These are phyloP conservation scores for Leccinum obscurum DNA, from an alignment of 768 basidiomycete genomes.

Conservation along the genomic window DNA sequence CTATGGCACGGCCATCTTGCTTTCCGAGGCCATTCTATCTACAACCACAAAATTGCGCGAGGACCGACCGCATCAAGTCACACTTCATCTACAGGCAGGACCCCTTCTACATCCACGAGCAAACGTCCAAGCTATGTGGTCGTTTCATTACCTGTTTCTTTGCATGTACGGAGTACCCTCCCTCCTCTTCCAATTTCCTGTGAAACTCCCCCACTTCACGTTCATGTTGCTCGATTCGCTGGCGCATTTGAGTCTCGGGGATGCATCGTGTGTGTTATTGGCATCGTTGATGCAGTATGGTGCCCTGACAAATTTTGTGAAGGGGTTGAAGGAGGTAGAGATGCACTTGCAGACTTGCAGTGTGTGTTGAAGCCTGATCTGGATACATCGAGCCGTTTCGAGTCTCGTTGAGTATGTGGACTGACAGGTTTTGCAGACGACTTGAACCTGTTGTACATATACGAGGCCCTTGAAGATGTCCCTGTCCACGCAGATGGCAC, in stretches of 20 bases:
- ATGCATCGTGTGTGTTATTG: slow-evolving; percentile 66
- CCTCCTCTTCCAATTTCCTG: too few relatives aligned
- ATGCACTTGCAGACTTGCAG: slow-evolving; percentile 48
- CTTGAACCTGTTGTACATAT: slow-evolving; percentile 88
- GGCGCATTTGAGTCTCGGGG: slow-evolving; percentile 65
- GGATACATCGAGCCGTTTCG: slow-evolving; percentile 48
- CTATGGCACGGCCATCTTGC: too few relatives aligned
- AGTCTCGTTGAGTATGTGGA: not conserved
- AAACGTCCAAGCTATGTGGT: too few relatives aligned
- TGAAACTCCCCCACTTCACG: slow-evolving; percentile 27
- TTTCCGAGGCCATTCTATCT: too few relatives aligned
- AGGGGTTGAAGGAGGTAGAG: slow-evolving; percentile 83
- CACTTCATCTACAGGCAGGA: too few relatives aligned
- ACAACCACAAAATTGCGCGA: too few relatives aligned
- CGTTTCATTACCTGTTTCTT: too few relatives aligned
- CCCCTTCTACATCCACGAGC: too few relatives aligned
- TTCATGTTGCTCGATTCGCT: slow-evolving; percentile 88
- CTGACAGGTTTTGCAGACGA: slow-evolving; percentile 54
- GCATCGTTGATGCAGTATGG: slow-evolving; percentile 68
- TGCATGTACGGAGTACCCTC: too few relatives aligned
- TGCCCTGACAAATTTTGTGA: slow-evolving; percentile 77
- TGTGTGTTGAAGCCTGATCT: slow-evolving; percentile 86
- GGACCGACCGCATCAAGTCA: too few relatives aligned
- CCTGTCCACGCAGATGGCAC: slow-evolving; percentile 79
- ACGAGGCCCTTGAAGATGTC: slow-evolving; percentile 87